These are phyloP conservation scores for Viola pubescens DNA, from an alignment of 441 rosid genomes.

Conservation along the genomic window DNA sequence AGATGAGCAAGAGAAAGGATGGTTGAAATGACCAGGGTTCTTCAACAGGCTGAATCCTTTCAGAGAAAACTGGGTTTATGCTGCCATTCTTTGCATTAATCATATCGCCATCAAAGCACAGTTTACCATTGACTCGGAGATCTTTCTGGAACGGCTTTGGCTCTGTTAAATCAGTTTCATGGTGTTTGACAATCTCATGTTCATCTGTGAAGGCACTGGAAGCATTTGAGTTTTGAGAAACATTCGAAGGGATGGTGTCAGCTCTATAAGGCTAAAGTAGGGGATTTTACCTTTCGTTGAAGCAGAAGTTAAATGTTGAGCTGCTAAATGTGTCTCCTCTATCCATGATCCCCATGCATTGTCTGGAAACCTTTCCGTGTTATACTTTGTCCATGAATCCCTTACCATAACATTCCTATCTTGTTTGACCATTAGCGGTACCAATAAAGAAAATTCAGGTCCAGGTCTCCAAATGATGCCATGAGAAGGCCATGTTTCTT, in stretches of 20 bases:
- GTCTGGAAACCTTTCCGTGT: slow-evolving; percentile 28
- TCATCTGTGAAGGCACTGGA: slow-evolving; percentile 96
- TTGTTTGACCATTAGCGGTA: slow-evolving; percentile 38
- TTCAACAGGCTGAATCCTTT: slow-evolving; percentile 68
- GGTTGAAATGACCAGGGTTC: slow-evolving; percentile 77
- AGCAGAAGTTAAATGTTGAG: slow-evolving; percentile 25
- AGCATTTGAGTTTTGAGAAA: slow-evolving; percentile 85
- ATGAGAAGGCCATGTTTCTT: slow-evolving; percentile 36
- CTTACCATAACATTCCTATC: slow-evolving; percentile 48
- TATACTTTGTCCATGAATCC: slow-evolving; percentile 68
- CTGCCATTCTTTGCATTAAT: slow-evolving; percentile 20
- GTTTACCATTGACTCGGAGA: slow-evolving; percentile 28
- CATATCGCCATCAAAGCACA: slow-evolving; percentile 23
- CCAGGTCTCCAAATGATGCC: slow-evolving; percentile 79
- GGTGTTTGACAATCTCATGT: slow-evolving; percentile 22
- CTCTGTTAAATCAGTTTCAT: slow-evolving; percentile 25
- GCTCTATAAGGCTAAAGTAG: slow-evolving; percentile 16
- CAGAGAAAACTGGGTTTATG: slow-evolving; percentile 28
- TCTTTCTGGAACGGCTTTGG: slow-evolving; percentile 31
- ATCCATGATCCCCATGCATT: slow-evolving; percentile 75
- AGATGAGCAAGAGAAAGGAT: slow-evolving; percentile 22
- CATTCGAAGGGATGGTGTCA: slow-evolving; percentile 29
- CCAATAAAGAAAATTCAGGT: slow-evolving; percentile 63
- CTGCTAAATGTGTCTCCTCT: slow-evolving; percentile 41
- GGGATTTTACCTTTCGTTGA: slow-evolving; percentile 53